These are phyloP conservation scores for Fusarium musae DNA, from an alignment of 2,329 filamentous ascomycete genomes.

Conservation along the genomic window DNA sequence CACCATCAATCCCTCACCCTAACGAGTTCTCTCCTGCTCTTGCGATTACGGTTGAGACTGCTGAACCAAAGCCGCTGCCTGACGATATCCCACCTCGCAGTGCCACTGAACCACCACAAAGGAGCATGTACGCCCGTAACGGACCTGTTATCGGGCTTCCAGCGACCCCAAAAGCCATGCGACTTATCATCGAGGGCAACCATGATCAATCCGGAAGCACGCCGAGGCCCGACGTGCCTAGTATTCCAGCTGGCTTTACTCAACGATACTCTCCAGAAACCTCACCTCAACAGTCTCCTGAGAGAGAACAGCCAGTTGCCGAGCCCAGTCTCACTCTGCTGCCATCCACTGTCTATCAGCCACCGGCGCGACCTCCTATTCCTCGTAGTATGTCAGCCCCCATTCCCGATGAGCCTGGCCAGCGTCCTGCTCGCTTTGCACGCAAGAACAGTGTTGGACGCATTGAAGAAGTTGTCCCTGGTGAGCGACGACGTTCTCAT, in stretches of 20 bases:
- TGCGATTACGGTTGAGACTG: constrained; percentile 54
- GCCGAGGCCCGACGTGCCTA: constrained; percentile 65
- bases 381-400: constrained; percentile 71
- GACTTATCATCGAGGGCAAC: constrained; percentile 75
- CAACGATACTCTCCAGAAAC: constrained; percentile 55
- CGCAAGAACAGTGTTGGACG: constrained; percentile 54
- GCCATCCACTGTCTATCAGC: constrained; percentile 70
- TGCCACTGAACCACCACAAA: constrained; percentile 70
- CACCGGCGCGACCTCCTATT: constrained; percentile 60
- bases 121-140: constrained; percentile 60
- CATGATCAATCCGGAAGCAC: constrained; percentile 51
- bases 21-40: constrained; percentile 56
- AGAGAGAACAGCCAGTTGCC: constrained; percentile 45
- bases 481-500: constrained; percentile 58
- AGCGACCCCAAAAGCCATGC: constrained; percentile 91
- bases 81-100: constrained; percentile 66
- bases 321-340: constrained; percentile 58
- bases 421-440: constrained; percentile 39
- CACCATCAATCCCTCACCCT: constrained; percentile 83
- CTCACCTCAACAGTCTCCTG: constrained; percentile 51
- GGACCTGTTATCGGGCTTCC: constrained; percentile 79
- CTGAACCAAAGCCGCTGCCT: constrained; percentile 54
- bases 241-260: constrained; percentile 60
- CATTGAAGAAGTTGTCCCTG: constrained; percentile 59
- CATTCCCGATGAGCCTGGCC: constrained; percentile 55